phyloP scores from a whole-genome alignment of 2,329 filamentous ascomycete species.

The Exophiala sp. region DNA sequence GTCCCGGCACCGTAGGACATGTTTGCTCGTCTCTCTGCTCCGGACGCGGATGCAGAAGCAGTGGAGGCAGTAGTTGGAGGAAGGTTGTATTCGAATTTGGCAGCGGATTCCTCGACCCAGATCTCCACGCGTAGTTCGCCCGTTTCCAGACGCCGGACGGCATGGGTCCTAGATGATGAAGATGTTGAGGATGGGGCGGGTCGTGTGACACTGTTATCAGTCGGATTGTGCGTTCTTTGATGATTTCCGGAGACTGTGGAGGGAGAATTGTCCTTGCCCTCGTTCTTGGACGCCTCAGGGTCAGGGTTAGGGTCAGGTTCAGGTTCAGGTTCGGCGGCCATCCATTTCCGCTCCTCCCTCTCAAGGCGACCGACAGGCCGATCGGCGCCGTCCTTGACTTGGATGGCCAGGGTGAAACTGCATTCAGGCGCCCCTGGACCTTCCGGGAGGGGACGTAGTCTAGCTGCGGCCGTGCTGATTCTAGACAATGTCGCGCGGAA shows the following conservation, averaged over 20 bases:
- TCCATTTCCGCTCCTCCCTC: conserved; percentile 53
- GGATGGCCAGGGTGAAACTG: conserved; percentile 46
- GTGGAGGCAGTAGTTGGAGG: background rate
- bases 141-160: conserved; percentile 57
- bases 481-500: conserved; percentile 44
- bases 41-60: conserved; percentile 2
- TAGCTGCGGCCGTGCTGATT: conserved; percentile 37
- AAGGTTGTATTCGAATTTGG: conserved; percentile 40
- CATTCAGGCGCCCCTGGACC: conserved; percentile 35
- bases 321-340: conserved; percentile 51
- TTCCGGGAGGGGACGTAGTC: conserved; percentile 27
- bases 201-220: no score
- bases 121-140: conserved; percentile 62
- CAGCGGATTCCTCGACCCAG: conserved; percentile 62
- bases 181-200: background rate
- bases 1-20: conserved; percentile 25
- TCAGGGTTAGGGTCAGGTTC: conserved; percentile 18
- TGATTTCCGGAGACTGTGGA: background rate
- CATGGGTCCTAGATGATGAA: conserved; percentile 49
- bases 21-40: conserved; percentile 9
- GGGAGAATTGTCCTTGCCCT: no score
- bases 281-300: no score
- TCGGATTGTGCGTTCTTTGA: background rate
- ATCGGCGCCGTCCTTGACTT: conserved; percentile 43
- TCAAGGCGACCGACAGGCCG: conserved; percentile 42